Conservation (phyloP, 148 eudicot genomes). For the Hydrangea macrophylla region DNA sequence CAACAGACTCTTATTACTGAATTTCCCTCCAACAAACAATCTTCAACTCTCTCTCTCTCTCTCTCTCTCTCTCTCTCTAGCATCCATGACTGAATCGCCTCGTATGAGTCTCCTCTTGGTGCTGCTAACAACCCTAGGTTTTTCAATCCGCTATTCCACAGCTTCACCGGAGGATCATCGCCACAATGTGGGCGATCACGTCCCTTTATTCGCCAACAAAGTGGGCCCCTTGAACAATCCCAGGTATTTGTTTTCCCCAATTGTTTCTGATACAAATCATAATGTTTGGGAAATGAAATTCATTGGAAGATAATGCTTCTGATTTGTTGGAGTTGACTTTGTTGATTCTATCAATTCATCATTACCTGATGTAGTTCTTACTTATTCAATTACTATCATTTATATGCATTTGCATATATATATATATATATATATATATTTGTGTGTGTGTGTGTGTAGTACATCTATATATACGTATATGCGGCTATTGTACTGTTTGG, state of each 20-base stretch:
- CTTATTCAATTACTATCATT: too few species aligned
- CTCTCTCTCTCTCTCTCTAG: constrained; percentile 6
- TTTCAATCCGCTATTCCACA: constrained; percentile 5
- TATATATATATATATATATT: too few species aligned
- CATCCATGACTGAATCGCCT: constrained; percentile 9
- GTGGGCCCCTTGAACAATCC: constrained; percentile 84
- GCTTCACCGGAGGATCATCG: constrained; percentile 28
- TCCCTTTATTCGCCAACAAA: constrained; percentile 66
- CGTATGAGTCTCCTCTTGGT: constrained; percentile 10
- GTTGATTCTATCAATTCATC: too few species aligned
- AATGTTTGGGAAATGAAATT: neutral
- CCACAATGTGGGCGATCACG: constrained; percentile 78
- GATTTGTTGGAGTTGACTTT: constrained; percentile 2
- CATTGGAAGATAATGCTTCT: neutral
- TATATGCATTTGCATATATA: too few species aligned
- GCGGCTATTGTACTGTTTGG: too few species aligned
- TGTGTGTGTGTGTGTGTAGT: too few species aligned
- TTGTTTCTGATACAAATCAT: neutral
- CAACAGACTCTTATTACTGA: neutral
- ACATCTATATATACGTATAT: too few species aligned
- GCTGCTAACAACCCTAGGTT: constrained; percentile 10
- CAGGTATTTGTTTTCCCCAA: constrained; percentile 40
- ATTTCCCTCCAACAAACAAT: constrained; percentile 11
- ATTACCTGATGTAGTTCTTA: too few species aligned
- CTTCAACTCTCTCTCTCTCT: constrained; percentile 16